phyloP scores from a whole-genome alignment of 257 asterid genomes.

The Salvia miltiorrhiza region DNA sequence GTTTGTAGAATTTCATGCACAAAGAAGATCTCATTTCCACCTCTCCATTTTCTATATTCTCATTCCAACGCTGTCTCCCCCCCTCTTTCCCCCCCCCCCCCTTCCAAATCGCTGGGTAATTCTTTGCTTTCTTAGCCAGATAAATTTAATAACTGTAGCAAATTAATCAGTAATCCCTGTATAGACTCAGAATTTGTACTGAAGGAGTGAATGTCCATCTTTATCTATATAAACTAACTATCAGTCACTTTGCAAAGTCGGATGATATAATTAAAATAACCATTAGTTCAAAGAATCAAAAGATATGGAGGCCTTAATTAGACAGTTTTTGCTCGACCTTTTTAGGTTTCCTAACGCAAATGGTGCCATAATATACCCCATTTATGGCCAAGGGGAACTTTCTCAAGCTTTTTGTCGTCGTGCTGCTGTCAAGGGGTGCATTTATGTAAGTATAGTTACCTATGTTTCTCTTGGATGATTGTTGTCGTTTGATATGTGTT shows the following conservation, averaged over 20 bases:
- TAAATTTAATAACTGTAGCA: neutral
- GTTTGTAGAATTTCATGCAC: neutral
- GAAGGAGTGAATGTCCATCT: neutral
- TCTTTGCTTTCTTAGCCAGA: neutral
- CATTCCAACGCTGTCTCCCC: neutral
- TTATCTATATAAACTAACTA: neutral
- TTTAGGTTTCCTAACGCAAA: constrained; percentile 83
- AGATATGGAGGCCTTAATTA: constrained; percentile 14
- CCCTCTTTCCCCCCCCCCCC: neutral
- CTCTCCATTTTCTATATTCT: constrained; percentile 1
- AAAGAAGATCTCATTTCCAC: neutral
- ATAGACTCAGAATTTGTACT: neutral
- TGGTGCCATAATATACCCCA: constrained; percentile 91
- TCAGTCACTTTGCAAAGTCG: constrained; percentile 1
- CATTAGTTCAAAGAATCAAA: constrained; percentile 9
- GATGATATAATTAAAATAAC: constrained; percentile 1
- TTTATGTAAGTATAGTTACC: constrained; percentile 49
- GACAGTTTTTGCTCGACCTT: constrained; percentile 10
- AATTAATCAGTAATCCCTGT: neutral
- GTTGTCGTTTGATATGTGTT: neutral
- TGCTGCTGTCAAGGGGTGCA: constrained; percentile 97
- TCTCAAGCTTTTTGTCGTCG: constrained; percentile 97
- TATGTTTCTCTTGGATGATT: constrained; percentile 17
- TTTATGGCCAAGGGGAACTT: constrained; percentile 91
- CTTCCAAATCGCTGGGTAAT: neutral